Evolutionary conservation across 441 rosid genomes (phyloP), one percentile per base, ranked within the genome.

Genomic region (Brassica balearica): DNA sequence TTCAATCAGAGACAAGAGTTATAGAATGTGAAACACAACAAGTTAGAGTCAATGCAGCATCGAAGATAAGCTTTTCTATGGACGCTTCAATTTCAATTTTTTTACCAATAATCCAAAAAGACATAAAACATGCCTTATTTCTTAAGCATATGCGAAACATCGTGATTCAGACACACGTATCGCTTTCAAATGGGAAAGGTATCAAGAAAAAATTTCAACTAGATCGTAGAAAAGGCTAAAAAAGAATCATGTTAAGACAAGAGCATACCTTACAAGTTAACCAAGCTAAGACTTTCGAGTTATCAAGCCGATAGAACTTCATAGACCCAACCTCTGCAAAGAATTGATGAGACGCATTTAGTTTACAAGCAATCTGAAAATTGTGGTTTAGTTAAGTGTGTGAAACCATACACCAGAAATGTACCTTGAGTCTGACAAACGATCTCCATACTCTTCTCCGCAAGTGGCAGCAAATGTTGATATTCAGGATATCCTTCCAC

Each of bases 351-450:
- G 15, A 56, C 15, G 60, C 61, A 71, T 5, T 23, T n/a, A 14
- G 6, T 41, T n/a, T 36, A 55, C 4, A 14, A 69, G 20, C 27
- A 51, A 67, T 58, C 15, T 75, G 53, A 43, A 38, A 62, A 32
- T 14, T 34, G 8, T 55, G 58, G 64, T 62, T 48, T 10, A 1
- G 8, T 2, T 68, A 59, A 17, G 69, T 77, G 65, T 48, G 25
- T 4, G 17, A 19, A 55, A 14, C 22, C 9, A 58, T 27, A 65
- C 8, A 75, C 55, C 60, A 63, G 56, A 53, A 10, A 19, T 41
- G 46, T 61, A 92, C 97, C 98, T 93, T 88, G 92, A 76, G 88
- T 84, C 79, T 93, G 97, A 73, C 99, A 95, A 72, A 93, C 95
- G 34, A 90, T 78, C 79, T 77, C 86, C 97, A 93, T 95, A 71